Base-by-base conservation (phyloP, 2,329 filamentous ascomycete species). In the Aspergillus uvarum region DNA sequence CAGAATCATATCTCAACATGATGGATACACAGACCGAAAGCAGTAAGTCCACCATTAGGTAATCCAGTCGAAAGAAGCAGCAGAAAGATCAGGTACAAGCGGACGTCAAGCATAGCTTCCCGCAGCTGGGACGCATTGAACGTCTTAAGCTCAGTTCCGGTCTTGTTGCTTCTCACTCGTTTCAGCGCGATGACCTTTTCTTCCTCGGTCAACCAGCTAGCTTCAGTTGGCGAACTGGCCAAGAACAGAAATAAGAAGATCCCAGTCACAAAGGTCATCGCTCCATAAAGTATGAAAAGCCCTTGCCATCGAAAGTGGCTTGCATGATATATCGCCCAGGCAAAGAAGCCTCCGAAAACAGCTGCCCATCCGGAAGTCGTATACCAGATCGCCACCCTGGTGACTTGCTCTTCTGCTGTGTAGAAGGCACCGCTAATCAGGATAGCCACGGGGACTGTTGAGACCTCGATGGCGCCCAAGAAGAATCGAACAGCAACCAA, bases 91-190 rank as follows among this genome's bases (percentile, higher is more conserved):
- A 56, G 12, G 48, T 56, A 60, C 6, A 56, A 19, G 2, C 58
- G 53, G 3, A 38, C 4, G 42, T 60, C 53, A 14, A 11, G 19
- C 1, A 60, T n/a, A 10, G 52, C 5, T 24, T 60, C 58, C 26
- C 26, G 29, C 2, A 60, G n/a, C 68, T 74, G 47, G 74, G 44
- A 5, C 38, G 21, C 51, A 32, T 56, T 60, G 49, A 64, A 64
- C 16, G 21, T n/a, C 62, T 60, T 62, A 5, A 62, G 47, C 49
- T 64, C 60, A 21, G 60, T 56, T 7, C 62, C 62, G 2, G 63
- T 64, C 44, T 63, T 64, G 29, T 64, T 63, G 16, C 10, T 19
- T 10, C 63, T 48, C 11, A 63, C 58, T 57, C 63, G 19, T 44
- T 63, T 60, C 5, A 63, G 26, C 12, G 63, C 63, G 29, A 64